phyloP scores from a whole-genome alignment of 495 filamentous ascomycete genomes.

The Xylona heveae region DNA sequence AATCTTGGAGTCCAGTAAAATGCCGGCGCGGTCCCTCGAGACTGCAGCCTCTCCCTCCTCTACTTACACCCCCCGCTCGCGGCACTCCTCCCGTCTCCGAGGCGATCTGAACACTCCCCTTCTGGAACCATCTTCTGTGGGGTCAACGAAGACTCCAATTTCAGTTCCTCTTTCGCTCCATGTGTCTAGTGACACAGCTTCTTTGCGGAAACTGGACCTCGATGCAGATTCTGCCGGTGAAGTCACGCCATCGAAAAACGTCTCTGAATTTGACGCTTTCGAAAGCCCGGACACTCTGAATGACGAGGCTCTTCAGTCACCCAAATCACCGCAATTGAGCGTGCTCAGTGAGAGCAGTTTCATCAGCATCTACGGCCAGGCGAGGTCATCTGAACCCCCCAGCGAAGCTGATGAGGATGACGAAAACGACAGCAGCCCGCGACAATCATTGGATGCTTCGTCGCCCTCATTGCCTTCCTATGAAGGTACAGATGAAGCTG shows the following conservation, averaged over 20 bases:
- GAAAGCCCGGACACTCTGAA: too few relatives aligned
- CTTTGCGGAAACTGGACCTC: conserved; percentile 4
- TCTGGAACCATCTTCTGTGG: too few relatives aligned
- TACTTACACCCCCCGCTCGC: not conserved
- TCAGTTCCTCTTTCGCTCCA: not conserved
- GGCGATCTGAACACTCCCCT: too few relatives aligned
- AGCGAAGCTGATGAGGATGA: not conserved
- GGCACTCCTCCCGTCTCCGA: not conserved
- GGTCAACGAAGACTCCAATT: not conserved
- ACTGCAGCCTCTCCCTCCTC: not conserved
- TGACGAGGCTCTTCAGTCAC: conserved; percentile 14
- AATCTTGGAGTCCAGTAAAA: conserved; percentile 15
- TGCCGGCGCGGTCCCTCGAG: conserved; percentile 11
- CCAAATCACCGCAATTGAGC: conserved; percentile 45
- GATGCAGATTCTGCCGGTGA: too few relatives aligned
- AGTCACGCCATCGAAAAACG: too few relatives aligned
- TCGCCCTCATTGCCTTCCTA: too few relatives aligned
- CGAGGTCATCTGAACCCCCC: conserved; percentile 5
- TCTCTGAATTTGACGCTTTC: too few relatives aligned
- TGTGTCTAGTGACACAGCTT: not conserved
- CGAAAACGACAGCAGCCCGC: not conserved
- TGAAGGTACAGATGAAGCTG: conserved; percentile 1
- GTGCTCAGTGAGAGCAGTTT: conserved; percentile 66
- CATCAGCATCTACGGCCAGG: conserved; percentile 38
- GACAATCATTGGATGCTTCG: too few relatives aligned